These are phyloP conservation scores for Alternaria metachromatica DNA, from an alignment of 2,329 filamentous ascomycete genomes.

Conservation along the genomic window DNA sequence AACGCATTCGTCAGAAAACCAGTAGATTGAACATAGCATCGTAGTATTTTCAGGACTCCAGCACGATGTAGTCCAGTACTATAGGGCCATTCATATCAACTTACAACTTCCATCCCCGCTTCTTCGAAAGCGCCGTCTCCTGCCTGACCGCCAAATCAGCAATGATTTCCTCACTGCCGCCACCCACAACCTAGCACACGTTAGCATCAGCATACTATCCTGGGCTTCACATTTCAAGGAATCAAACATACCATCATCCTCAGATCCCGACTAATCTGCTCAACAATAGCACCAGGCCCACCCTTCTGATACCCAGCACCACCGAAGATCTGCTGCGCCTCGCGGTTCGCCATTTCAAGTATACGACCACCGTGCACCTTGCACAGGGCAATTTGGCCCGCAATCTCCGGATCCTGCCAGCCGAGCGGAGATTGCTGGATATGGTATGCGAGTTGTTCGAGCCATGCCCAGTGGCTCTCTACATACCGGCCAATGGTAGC, in stretches of 20 bases:
- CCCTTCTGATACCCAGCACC: constrained; percentile 61
- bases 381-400: constrained; percentile 49
- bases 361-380: constrained; percentile 61
- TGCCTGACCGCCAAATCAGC: constrained; percentile 60
- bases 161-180: constrained; percentile 63
- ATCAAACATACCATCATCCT: constrained; percentile 57
- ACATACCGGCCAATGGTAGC: constrained; percentile 65
- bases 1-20: background rate
- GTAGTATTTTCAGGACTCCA: background rate
- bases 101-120: constrained; percentile 55
- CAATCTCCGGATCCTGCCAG: constrained; percentile 49
- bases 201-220: background rate
- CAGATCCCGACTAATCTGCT: constrained; percentile 62
- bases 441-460: constrained; percentile 67
- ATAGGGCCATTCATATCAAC: background rate
- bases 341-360: constrained; percentile 58
- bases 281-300: constrained; percentile 57
- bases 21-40: background rate
- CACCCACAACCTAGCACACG: constrained; percentile 51
- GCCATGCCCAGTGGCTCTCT: constrained; percentile 67
- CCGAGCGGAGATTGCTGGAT: constrained; percentile 53
- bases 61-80: background rate
- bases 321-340: constrained; percentile 63
- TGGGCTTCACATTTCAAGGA: constrained; percentile 28
- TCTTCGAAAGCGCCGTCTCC: constrained; percentile 51